A percentile compares a stretch with the other conserved stretches of the same genome.
These are phyloP conservation scores for Malus hybrid DNA, from an alignment of 331 rosid genomes.

Conservation along the genomic window DNA sequence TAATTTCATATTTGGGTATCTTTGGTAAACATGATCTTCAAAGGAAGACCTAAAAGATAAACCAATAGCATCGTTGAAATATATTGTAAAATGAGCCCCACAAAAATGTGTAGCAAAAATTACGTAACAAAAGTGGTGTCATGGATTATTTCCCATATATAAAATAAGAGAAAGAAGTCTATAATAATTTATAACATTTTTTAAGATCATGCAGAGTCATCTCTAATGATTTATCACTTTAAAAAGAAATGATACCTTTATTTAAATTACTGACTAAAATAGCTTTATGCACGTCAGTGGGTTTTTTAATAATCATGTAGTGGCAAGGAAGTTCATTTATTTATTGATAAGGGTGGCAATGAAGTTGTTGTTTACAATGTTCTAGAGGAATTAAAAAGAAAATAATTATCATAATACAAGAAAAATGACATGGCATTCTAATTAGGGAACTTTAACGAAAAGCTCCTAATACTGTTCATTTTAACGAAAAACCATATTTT, in stretches of 20 bases:
- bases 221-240: conserved; percentile 1
- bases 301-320: not conserved
- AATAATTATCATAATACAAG: not conserved
- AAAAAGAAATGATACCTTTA: not conserved
- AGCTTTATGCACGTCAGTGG: not conserved
- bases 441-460: not conserved
- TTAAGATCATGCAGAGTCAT: not conserved
- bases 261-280: not conserved
- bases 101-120: too few relatives aligned
- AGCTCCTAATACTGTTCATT: too few relatives aligned
- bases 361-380: not conserved
- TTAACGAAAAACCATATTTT: too few relatives aligned
- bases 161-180: too few relatives aligned
- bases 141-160: too few relatives aligned
- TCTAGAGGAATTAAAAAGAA: not conserved
- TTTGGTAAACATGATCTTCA: too few relatives aligned
- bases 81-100: rapidly evolving
- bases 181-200: too few relatives aligned
- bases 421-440: not conserved
- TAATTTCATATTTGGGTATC: too few relatives aligned
- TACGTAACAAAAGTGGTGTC: too few relatives aligned
- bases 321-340: not conserved
- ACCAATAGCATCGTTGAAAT: too few relatives aligned
- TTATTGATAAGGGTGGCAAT: too few relatives aligned
- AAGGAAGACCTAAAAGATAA: rapidly evolving